Evolutionary conservation across 1,284 basidiomycete genomes (phyloP).

Genomic region (Neonothopanus nambi): DNA sequence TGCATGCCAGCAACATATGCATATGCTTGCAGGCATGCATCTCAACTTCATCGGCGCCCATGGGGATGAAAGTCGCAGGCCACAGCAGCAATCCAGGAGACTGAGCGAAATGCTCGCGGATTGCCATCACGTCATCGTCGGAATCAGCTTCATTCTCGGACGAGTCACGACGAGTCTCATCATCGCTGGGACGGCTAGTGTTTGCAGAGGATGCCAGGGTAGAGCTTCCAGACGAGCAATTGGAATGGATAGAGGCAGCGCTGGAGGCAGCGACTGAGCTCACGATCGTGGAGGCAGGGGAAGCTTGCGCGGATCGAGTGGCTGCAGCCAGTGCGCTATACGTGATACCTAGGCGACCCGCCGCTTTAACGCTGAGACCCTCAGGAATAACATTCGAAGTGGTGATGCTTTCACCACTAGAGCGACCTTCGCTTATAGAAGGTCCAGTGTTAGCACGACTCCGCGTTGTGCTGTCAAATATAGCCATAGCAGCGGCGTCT

Average conservation of each 20-base stretch:
- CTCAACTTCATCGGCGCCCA: constrained; percentile 60
- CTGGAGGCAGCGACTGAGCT: neutral
- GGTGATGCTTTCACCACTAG: constrained; percentile 25
- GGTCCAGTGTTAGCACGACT: constrained; percentile 5
- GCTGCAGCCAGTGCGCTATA: constrained; percentile 33
- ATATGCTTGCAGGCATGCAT: constrained; percentile 68
- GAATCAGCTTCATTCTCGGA: neutral
- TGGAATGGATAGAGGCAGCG: constrained; percentile 3
- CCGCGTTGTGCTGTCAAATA: constrained; percentile 20
- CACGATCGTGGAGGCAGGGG: neutral
- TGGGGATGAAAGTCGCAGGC: constrained; percentile 57
- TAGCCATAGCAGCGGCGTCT: constrained; percentile 3
- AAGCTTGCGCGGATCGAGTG: constrained; percentile 2
- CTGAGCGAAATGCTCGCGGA: constrained; percentile 26
- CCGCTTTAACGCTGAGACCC: constrained; percentile 41
- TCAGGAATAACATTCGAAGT: constrained; percentile 25
- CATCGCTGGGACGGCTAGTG: neutral
- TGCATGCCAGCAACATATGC: constrained; percentile 61
- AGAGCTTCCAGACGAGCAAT: neutral
- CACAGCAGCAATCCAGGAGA: constrained; percentile 55
- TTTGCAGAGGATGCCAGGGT: neutral
- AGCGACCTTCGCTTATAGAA: constrained; percentile 18
- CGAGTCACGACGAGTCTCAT: neutral
- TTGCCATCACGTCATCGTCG: neutral
- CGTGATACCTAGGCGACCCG: constrained; percentile 41